Base-by-base conservation (phyloP, 768 basidiomycete genomes). In the Cystobasidium tubakii region DNA sequence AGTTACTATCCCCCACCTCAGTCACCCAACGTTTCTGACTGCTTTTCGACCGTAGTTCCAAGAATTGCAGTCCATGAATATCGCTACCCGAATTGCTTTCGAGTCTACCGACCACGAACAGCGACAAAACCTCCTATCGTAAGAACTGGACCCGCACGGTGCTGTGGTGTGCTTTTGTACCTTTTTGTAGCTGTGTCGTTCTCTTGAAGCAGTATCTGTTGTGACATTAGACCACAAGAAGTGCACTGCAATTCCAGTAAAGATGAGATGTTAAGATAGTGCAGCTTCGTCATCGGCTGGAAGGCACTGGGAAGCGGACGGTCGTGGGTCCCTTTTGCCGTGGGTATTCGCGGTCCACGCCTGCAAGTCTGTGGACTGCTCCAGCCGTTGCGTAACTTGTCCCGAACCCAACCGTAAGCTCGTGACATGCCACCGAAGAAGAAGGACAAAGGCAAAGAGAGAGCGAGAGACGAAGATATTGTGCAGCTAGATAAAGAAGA, bases 21-120 rank as follows among this genome's bases (percentile, higher is more conserved):
- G 25, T 39, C 31, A 19, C 54, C 17, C 17, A 55, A 29, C 17
- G 15, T 39, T 15, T 19, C 46, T 23, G 1, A 27, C 12, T 23
- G 10, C 73, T 66, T 0, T 12, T 54, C 62, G 27, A 3, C 69
- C 15, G 54, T 44, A 13, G 42, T 67, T 63, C 60, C 42, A 57
- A 89, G 92, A 96, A 85, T 82, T 95, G 80, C 91, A 94, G 85
- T 90, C 90, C 75, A 94, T 94, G 92, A 93, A 92, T 81, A 91
- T 93, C 76, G 91, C 91, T 70, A 88, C 90, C 70, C 88, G 92
- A 62, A 82, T 91, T 25, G 74, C 36, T 6, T 63, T 73, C 42
- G 33, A 64, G 13, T 36, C 55, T 33, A 29, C 54, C 55, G 72
- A 70, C 12, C 53, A 71, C 55, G 34, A 55, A 23, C 46, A 53